A percentile compares a stretch with the other conserved stretches of the same genome.
Evolutionary conservation across 441 rosid species (phyloP).

Genomic region (Populus trichocarpa): DNA sequence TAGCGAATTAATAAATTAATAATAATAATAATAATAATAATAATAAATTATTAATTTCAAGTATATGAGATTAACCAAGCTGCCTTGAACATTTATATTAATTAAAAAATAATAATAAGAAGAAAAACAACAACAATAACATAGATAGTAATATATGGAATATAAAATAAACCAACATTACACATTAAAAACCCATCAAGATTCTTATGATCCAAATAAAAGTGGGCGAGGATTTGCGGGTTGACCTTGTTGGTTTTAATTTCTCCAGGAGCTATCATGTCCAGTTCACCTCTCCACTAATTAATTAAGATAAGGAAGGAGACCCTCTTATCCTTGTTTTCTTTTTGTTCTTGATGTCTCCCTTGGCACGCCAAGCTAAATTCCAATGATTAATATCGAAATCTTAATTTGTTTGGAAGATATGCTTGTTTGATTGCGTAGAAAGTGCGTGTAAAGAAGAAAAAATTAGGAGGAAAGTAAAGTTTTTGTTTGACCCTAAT

Average conservation of each 20-base stretch:
- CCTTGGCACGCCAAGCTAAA: constrained; percentile 30
- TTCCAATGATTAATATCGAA: constrained; percentile 26
- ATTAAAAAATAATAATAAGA: too few species aligned
- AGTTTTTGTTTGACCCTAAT: constrained; percentile 26
- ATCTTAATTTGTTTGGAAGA: constrained; percentile 17
- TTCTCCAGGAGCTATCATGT: constrained; percentile 1
- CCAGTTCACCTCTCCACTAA: constrained; percentile 3
- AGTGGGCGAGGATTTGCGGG: constrained; percentile 26
- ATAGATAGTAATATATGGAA: too few species aligned
- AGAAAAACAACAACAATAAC: too few species aligned
- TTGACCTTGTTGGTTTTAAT: neutral
- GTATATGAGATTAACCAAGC: accelerated
- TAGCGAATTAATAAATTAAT: too few species aligned
- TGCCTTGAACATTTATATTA: too few species aligned
- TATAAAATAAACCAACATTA: neutral
- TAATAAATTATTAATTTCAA: too few species aligned
- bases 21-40: too few species aligned
- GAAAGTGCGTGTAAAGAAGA: constrained; percentile 17
- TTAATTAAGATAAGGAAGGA: neutral
- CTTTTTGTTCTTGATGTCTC: constrained; percentile 13
- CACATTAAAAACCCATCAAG: constrained; percentile 7
- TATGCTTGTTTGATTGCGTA: constrained; percentile 11
- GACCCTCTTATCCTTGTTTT: neutral
- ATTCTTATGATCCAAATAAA: constrained; percentile 9
- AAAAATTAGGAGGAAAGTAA: neutral